Evolutionary conservation across 345 rosid genomes (phyloP).

Genomic region (Syzygium aqueum): DNA sequence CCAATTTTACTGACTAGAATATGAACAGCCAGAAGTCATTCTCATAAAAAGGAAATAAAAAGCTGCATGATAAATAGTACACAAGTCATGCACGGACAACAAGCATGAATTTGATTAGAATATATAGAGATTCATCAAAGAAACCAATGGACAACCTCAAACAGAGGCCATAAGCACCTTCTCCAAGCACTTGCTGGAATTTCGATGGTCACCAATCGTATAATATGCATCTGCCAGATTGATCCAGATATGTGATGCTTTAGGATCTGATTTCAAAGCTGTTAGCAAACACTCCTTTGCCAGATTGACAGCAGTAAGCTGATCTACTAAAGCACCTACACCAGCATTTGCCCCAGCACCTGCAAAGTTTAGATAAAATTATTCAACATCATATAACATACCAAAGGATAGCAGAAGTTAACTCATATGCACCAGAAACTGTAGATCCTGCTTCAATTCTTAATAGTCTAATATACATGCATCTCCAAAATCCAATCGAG

Average conservation of each 20-base stretch:
- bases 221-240: conserved; percentile 81
- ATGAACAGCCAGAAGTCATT: not conserved
- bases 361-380: conserved; percentile 6
- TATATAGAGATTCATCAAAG: conserved; percentile 20
- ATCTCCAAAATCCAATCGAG: not conserved
- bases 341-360: conserved; percentile 87
- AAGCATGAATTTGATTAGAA: conserved; percentile 2
- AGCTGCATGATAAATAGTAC: not conserved
- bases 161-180: conserved; percentile 73
- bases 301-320: conserved; percentile 49
- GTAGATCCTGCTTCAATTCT: not conserved
- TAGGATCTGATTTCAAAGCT: conserved; percentile 67
- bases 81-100: not conserved
- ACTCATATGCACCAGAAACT: not conserved
- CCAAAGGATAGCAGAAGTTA: not conserved
- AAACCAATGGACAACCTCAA: conserved; percentile 9
- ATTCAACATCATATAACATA: not conserved
- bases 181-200: conserved; percentile 95
- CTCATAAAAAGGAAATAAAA: not conserved
- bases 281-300: conserved; percentile 87
- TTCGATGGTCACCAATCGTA: conserved; percentile 71
- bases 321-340: conserved; percentile 45
- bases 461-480: not conserved
- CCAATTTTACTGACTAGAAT: conserved; percentile 82
- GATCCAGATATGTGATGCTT: conserved; percentile 70